These are phyloP conservation scores for Hyphodiscus hymeniophilus DNA, from an alignment of 495 filamentous ascomycete species.

Conservation along the genomic window DNA sequence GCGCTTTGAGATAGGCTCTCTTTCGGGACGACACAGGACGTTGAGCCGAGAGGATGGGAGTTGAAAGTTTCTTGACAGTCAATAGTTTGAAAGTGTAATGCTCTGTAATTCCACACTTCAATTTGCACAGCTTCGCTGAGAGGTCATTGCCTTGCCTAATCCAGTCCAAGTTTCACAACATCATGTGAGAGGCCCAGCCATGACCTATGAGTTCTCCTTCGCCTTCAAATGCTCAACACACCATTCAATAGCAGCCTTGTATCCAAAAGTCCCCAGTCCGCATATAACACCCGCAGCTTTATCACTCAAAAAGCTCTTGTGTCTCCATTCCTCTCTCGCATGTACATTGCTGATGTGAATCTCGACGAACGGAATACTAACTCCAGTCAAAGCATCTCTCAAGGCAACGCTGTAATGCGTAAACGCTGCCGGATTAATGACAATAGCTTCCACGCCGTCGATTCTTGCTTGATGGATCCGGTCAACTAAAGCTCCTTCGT, in stretches of 20 bases:
- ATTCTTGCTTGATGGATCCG: constrained; percentile 48
- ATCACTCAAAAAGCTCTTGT: constrained; percentile 61
- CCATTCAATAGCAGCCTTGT: constrained; percentile 61
- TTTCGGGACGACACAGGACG: too few species aligned
- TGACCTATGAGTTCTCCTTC: constrained; percentile 20
- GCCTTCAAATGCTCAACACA: constrained; percentile 39
- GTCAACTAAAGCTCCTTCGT: constrained; percentile 57
- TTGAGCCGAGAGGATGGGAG: too few species aligned
- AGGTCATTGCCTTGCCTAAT: too few species aligned
- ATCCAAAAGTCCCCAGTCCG: constrained; percentile 60
- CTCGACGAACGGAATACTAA: constrained; percentile 62
- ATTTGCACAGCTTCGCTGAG: too few species aligned
- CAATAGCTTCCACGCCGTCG: constrained; percentile 43
- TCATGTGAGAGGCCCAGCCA: neutral
- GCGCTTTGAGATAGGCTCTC: neutral
- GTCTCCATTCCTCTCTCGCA: constrained; percentile 51
- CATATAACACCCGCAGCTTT: constrained; percentile 62
- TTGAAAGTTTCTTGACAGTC: too few species aligned
- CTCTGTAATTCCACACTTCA: too few species aligned
- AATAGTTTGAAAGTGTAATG: too few species aligned
- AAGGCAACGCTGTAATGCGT: constrained; percentile 63
- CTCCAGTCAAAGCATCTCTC: constrained; percentile 56
- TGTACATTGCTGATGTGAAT: constrained; percentile 64
- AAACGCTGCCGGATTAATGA: constrained; percentile 63
- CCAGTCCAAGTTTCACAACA: too few species aligned